Evolutionary conservation across 1,284 basidiomycete genomes (phyloP).

Genomic region (Puccinia polysora): DNA sequence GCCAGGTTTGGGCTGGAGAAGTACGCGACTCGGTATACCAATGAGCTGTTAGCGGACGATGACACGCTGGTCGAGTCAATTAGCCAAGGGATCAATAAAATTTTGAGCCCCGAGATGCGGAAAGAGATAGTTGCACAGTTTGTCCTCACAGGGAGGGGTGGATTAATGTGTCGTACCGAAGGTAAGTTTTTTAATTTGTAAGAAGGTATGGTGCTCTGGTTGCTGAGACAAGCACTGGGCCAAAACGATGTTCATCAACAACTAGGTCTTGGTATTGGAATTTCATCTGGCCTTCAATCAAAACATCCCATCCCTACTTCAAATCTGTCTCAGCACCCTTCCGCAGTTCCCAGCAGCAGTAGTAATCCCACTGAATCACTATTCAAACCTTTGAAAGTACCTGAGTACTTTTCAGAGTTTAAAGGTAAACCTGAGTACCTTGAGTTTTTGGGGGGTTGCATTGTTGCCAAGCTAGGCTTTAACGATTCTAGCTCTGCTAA

Average conservation of each 20-base stretch:
- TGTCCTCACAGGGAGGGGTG: constrained; percentile 27
- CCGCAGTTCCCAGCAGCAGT: too few relatives aligned
- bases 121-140: constrained; percentile 28
- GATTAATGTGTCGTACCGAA: constrained; percentile 37
- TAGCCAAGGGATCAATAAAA: constrained; percentile 10
- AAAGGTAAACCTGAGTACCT: constrained; percentile 36
- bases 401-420: constrained; percentile 43
- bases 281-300: constrained; percentile 27
- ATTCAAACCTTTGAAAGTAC: constrained; percentile 32
- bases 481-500: constrained; percentile 29
- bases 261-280: constrained; percentile 20
- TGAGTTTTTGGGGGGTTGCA: constrained; percentile 31
- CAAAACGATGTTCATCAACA: not conserved
- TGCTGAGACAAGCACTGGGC: too few relatives aligned
- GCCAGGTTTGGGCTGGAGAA: constrained; percentile 31
- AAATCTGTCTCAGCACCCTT: too few relatives aligned
- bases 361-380: not conserved
- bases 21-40: constrained; percentile 24
- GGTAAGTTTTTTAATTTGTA: constrained; percentile 14
- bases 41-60: constrained; percentile 10
- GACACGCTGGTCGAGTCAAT: constrained; percentile 18
- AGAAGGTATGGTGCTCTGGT: too few relatives aligned
- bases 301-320: constrained; percentile 12
- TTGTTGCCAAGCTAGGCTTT: constrained; percentile 38
- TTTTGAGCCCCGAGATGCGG: constrained; percentile 13